A percentile compares a stretch with the other conserved stretches of the same genome.
These are phyloP conservation scores for Bacidia rubella DNA, from an alignment of 495 filamentous ascomycete species.

Conservation along the genomic window DNA sequence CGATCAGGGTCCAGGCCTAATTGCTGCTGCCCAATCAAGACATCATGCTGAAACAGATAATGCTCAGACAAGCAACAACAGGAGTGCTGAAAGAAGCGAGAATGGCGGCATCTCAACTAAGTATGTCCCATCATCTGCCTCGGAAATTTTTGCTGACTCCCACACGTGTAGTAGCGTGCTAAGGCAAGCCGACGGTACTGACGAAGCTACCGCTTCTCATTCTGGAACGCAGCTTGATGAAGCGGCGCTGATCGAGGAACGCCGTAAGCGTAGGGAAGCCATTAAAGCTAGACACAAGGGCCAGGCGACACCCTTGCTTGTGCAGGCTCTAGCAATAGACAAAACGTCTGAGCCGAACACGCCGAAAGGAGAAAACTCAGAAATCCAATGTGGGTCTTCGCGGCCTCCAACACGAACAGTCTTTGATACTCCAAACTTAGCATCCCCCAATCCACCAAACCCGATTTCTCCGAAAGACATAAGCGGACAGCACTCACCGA, in stretches of 20 bases:
- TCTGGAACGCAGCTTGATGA: slow-evolving; percentile 48
- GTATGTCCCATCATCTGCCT: slow-evolving; percentile 25
- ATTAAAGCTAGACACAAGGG: slow-evolving; percentile 72
- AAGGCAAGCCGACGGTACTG: no score
- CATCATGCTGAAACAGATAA: slow-evolving; percentile 54
- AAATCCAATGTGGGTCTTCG: neutral
- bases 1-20: slow-evolving; percentile 45
- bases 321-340: slow-evolving; percentile 60
- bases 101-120: slow-evolving; percentile 21
- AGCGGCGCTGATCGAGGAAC: slow-evolving; percentile 69
- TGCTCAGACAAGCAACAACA: slow-evolving; percentile 42
- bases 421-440: slow-evolving; percentile 5
- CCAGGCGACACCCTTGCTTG: slow-evolving; percentile 56
- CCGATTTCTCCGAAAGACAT: slow-evolving; percentile 34
- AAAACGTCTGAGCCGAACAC: slow-evolving; percentile 42
- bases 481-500: slow-evolving; percentile 35
- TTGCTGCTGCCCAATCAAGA: slow-evolving; percentile 42
- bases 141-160: neutral
- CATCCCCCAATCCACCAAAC: slow-evolving; percentile 24
- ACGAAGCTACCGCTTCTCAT: slow-evolving; percentile 24
- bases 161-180: slow-evolving; percentile 14
- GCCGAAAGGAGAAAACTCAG: slow-evolving; percentile 21
- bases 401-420: neutral
- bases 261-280: slow-evolving; percentile 74
- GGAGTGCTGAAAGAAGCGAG: slow-evolving; percentile 14